Conservation (phyloP, 169 alveolate genomes). For the Plasmodium sp. region DNA sequence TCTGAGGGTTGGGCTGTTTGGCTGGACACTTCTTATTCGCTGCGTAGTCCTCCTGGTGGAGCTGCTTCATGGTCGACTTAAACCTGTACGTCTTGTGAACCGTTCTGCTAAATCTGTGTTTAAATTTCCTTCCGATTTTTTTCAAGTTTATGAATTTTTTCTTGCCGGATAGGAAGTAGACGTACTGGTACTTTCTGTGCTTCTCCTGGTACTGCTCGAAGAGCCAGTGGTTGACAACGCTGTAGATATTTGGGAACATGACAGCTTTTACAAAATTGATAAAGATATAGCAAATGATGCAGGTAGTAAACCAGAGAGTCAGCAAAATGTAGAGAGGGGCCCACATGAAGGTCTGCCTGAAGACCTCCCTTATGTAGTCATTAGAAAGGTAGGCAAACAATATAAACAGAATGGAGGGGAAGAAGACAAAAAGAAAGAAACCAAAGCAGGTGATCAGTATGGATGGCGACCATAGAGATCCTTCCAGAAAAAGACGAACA, state of each 20-base stretch:
- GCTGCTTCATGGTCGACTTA: neutral
- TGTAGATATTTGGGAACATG: conserved; percentile 77
- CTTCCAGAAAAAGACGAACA: conserved; percentile 79
- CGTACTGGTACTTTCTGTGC: conserved; percentile 29
- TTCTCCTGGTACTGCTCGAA: conserved; percentile 73
- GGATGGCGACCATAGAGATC: conserved; percentile 76
- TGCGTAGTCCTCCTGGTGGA: neutral
- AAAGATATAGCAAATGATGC: conserved; percentile 73
- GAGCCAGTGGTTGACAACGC: conserved; percentile 79
- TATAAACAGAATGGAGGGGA: conserved; percentile 75
- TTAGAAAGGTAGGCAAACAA: conserved; percentile 74
- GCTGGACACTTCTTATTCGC: neutral
- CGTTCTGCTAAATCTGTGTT: conserved; percentile 6
- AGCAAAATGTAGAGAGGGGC: conserved; percentile 77
- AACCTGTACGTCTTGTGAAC: neutral
- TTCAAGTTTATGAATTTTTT: conserved; percentile 22
- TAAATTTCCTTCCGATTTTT: conserved; percentile 46
- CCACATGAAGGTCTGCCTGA: conserved; percentile 78
- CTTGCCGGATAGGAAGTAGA: conserved; percentile 1
- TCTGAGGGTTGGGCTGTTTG: neutral
- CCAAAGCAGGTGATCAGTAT: conserved; percentile 58
- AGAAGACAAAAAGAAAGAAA: conserved; percentile 72
- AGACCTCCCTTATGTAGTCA: conserved; percentile 73
- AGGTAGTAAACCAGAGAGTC: conserved; percentile 79
- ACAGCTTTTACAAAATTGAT: conserved; percentile 74